Conservation (phyloP, 2,329 filamentous ascomycete genomes). For the Fusarium sp. region DNA sequence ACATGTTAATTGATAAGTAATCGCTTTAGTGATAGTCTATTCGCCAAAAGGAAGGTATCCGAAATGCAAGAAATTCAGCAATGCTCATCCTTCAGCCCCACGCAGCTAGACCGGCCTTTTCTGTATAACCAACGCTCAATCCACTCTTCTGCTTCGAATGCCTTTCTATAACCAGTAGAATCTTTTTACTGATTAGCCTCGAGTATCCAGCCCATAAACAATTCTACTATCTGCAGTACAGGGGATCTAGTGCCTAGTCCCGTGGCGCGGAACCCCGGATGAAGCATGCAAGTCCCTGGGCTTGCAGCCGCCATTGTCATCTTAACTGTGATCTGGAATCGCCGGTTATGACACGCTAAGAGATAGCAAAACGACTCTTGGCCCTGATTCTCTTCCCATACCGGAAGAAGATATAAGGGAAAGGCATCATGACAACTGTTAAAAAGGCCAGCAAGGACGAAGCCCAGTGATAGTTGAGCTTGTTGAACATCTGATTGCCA, state of each 20-base stretch:
- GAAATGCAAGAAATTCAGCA: constrained; percentile 24
- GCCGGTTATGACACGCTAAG: constrained; percentile 24
- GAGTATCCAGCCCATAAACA: background rate
- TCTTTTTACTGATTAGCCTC: constrained; percentile 18
- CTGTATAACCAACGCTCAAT: constrained; percentile 28
- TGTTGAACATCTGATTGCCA: constrained; percentile 79
- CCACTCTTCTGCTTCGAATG: constrained; percentile 6
- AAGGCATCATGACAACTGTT: constrained; percentile 73
- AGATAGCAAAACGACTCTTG: constrained; percentile 67
- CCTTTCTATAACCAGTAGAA: background rate
- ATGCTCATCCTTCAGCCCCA: constrained; percentile 15
- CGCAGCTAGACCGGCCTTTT: constrained; percentile 11
- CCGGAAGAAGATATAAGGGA: constrained; percentile 74
- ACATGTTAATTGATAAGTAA: background rate
- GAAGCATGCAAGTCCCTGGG: background rate
- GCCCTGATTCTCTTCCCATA: constrained; percentile 71
- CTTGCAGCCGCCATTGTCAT: background rate
- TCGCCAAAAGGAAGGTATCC: constrained; percentile 1
- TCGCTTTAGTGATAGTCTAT: constrained; percentile 7
- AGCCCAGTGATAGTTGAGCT: constrained; percentile 79
- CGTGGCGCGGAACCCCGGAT: constrained; percentile 22
- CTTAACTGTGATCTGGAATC: background rate
- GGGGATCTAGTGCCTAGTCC: constrained; percentile 27
- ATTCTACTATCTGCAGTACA: constrained; percentile 4
- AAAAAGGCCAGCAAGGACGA: constrained; percentile 73